A percentile compares a stretch with the other conserved stretches of the same genome.
phyloP scores from a whole-genome alignment of 1,139 yeast genomes.

The Yamadazyma conglobata region DNA sequence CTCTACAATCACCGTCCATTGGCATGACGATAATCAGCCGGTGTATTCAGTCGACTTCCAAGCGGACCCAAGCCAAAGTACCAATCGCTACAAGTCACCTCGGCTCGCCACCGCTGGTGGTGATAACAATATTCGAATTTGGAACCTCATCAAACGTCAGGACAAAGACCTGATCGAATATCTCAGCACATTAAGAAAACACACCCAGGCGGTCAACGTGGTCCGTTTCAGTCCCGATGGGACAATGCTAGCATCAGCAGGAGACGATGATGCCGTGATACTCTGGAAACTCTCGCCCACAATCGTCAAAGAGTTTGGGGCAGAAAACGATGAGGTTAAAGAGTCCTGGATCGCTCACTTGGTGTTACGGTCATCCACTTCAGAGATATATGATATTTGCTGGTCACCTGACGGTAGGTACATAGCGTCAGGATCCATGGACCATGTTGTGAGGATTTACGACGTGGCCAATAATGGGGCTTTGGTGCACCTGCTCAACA shows the following conservation, averaged over 20 bases:
- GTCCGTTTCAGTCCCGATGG: slow-evolving; percentile 77
- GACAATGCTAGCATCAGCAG: slow-evolving; percentile 75
- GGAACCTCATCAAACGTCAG: slow-evolving; percentile 29
- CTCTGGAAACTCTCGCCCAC: slow-evolving; percentile 68
- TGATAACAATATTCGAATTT: slow-evolving; percentile 79
- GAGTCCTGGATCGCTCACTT: slow-evolving; percentile 70
- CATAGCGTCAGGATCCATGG: slow-evolving; percentile 89
- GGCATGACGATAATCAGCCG: slow-evolving; percentile 82
- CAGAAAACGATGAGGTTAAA: slow-evolving; percentile 51
- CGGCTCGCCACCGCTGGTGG: slow-evolving; percentile 92
- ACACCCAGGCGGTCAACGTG: slow-evolving; percentile 91
- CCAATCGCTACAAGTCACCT: slow-evolving; percentile 15
- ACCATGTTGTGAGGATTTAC: slow-evolving; percentile 72
- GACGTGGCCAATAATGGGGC: slow-evolving; percentile 50
- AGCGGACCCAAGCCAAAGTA: slow-evolving; percentile 31
- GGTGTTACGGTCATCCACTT: slow-evolving; percentile 55
- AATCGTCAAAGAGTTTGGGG: slow-evolving; percentile 55
- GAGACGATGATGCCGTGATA: slow-evolving; percentile 88
- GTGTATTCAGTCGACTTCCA: slow-evolving; percentile 83
- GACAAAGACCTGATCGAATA: slow-evolving; percentile 40
- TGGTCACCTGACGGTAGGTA: slow-evolving; percentile 86
- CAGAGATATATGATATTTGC: slow-evolving; percentile 84
- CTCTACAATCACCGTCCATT: slow-evolving; percentile 63
- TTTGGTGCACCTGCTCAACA: slow-evolving; percentile 59
- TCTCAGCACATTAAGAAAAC: slow-evolving; percentile 76